Conservation (phyloP, 768 basidiomycete species). For the Hortiboletus campestris region DNA sequence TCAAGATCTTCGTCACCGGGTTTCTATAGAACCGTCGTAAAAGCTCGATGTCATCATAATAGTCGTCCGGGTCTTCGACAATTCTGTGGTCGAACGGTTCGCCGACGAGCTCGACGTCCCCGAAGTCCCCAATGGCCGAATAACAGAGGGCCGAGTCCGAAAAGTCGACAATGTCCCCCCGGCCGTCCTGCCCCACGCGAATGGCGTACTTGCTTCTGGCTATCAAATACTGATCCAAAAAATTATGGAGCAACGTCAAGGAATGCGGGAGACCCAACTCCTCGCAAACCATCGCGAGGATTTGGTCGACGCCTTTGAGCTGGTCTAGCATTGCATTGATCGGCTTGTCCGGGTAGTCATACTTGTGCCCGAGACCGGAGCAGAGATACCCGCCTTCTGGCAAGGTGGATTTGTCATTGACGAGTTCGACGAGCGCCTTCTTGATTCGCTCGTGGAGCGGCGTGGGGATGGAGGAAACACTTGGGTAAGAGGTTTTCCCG, state of each 20-base stretch:
- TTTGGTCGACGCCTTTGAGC: not conserved
- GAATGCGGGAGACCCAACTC: not conserved
- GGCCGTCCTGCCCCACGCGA: too few relatives aligned
- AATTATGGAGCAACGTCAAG: not conserved
- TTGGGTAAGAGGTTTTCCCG: not conserved
- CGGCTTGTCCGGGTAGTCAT: conserved; percentile 6
- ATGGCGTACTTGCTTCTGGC: too few relatives aligned
- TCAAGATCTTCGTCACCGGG: not conserved
- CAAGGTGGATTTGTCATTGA: conserved; percentile 26
- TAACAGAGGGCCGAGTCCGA: not conserved
- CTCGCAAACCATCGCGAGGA: not conserved
- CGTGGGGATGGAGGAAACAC: not conserved
- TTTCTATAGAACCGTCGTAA: not conserved
- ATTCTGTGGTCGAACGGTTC: not conserved
- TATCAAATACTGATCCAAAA: too few relatives aligned
- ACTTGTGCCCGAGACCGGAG: conserved; percentile 35
- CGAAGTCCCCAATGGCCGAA: not conserved
- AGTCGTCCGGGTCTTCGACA: not conserved
- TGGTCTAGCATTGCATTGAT: not conserved
- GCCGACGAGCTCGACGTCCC: not conserved
- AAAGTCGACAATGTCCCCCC: too few relatives aligned
- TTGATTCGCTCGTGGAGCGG: not conserved
- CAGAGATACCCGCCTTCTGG: conserved; percentile 34
- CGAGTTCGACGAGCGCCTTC: conserved; percentile 9
- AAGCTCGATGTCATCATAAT: not conserved